phyloP scores from a whole-genome alignment of 2,329 filamentous ascomycete species.

The Sporothrix globosa region DNA sequence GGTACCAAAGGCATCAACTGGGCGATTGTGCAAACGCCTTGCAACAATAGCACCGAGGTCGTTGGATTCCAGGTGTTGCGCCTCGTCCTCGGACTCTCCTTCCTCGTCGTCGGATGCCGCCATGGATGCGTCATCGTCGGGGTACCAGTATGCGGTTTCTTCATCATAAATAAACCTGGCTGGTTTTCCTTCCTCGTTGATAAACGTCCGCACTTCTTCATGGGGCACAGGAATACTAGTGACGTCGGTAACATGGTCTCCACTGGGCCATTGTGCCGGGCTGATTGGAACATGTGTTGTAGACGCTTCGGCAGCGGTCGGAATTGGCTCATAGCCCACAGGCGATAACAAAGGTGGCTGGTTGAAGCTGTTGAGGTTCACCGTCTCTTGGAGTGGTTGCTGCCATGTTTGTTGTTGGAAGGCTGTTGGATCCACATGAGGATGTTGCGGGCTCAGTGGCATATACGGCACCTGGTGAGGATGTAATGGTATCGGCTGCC shows the following conservation, averaged over 20 bases:
- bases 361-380: neutral
- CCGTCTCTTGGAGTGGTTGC: slow-evolving; percentile 9
- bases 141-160: slow-evolving; percentile 52
- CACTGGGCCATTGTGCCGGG: slow-evolving; percentile 6
- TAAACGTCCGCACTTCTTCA: neutral
- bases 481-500: neutral
- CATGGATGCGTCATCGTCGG: slow-evolving; percentile 66
- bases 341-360: neutral
- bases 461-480: slow-evolving; percentile 12
- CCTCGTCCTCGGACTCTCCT: slow-evolving; percentile 47
- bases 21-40: slow-evolving; percentile 42
- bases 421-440: neutral
- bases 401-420: slow-evolving; percentile 18
- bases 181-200: neutral
- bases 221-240: too few species aligned
- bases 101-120: slow-evolving; percentile 63
- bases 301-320: neutral
- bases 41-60: slow-evolving; percentile 49
- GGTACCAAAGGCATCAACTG: slow-evolving; percentile 50
- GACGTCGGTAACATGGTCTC: neutral
- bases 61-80: slow-evolving; percentile 44
- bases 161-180: slow-evolving; percentile 32
- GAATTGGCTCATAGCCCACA: neutral
- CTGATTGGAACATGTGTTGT: neutral
- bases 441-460: neutral